A percentile compares a stretch with the other conserved stretches of the same genome.
Conservation (phyloP, 2,329 filamentous ascomycete genomes). For the Sordariomycetes sp. region DNA sequence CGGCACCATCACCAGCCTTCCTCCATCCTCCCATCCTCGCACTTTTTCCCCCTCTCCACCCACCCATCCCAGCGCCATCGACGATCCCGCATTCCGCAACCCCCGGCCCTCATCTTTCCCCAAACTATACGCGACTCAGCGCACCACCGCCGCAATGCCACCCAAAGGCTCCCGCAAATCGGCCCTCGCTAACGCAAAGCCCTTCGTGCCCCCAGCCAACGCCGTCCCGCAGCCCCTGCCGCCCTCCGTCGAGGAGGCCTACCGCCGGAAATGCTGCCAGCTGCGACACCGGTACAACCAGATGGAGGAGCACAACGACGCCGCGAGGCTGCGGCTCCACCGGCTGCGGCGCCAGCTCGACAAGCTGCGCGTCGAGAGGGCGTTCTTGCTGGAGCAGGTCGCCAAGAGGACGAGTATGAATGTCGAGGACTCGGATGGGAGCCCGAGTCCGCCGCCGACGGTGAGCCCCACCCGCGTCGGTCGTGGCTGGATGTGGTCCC, state of each 20-base stretch:
- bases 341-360: conserved; percentile 77
- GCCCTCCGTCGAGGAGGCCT: conserved; percentile 88
- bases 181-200: conserved; percentile 2
- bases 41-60: not conserved
- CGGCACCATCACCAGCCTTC: not conserved
- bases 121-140: no score
- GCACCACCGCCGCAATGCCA: conserved; percentile 3
- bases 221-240: conserved; percentile 51
- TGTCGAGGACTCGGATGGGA: conserved; percentile 67
- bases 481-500: not conserved
- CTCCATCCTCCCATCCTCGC: not conserved
- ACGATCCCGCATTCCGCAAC: not conserved
- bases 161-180: conserved; percentile 5
- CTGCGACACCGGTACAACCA: conserved; percentile 84
- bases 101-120: not conserved
- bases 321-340: conserved; percentile 62
- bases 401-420: conserved; percentile 61
- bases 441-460: conserved; percentile 66
- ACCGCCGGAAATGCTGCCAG: conserved; percentile 91
- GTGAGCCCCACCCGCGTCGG: conserved; percentile 24
- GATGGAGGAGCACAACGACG: conserved; percentile 83
- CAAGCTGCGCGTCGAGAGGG: conserved; percentile 80
- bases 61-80: not conserved
- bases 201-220: conserved; percentile 15
- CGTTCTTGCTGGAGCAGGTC: conserved; percentile 61